These are phyloP conservation scores for Holtermannia corniformis DNA, from an alignment of 768 basidiomycete genomes.

Conservation along the genomic window DNA sequence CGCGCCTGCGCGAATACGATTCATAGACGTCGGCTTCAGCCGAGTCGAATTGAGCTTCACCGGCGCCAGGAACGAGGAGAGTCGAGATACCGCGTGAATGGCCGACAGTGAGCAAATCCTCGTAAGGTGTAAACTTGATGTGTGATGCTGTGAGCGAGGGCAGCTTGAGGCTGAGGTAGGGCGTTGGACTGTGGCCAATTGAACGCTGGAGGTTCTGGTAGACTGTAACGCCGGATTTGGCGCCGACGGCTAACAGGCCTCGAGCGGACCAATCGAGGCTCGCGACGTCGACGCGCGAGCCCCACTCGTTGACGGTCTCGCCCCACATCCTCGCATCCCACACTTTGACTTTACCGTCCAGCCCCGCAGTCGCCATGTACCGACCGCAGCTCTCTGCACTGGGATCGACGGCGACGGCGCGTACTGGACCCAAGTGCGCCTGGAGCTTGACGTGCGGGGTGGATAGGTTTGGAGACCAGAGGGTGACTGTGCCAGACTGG, in stretches of 20 bases:
- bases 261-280: slow-evolving; percentile 77
- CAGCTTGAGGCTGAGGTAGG: slow-evolving; percentile 82
- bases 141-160: slow-evolving; percentile 66
- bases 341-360: slow-evolving; percentile 80
- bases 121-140: slow-evolving; percentile 63
- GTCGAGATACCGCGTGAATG: slow-evolving; percentile 61
- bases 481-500: slow-evolving; percentile 79
- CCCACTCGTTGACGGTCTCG: slow-evolving; percentile 71
- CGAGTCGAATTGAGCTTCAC: slow-evolving; percentile 92
- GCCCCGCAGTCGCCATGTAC: slow-evolving; percentile 82
- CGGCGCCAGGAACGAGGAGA: slow-evolving; percentile 80
- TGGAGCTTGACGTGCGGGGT: slow-evolving; percentile 85
- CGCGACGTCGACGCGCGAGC: slow-evolving; percentile 48
- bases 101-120: slow-evolving; percentile 41
- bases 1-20: slow-evolving; percentile 64
- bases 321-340: slow-evolving; percentile 99
- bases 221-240: slow-evolving; percentile 75
- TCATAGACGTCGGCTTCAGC: slow-evolving; percentile 93
- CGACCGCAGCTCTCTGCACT: slow-evolving; percentile 59
- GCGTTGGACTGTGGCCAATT: slow-evolving; percentile 44
- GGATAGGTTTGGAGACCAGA: slow-evolving; percentile 92
- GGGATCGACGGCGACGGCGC: slow-evolving; percentile 70
- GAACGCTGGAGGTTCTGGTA: slow-evolving; percentile 53
- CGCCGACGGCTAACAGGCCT: slow-evolving; percentile 71
- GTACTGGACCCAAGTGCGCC: slow-evolving; percentile 80